A percentile compares a stretch with the other conserved stretches of the same genome.
Evolutionary conservation across 805 yeast genomes (phyloP).

Genomic region (Candida manassasensis): DNA sequence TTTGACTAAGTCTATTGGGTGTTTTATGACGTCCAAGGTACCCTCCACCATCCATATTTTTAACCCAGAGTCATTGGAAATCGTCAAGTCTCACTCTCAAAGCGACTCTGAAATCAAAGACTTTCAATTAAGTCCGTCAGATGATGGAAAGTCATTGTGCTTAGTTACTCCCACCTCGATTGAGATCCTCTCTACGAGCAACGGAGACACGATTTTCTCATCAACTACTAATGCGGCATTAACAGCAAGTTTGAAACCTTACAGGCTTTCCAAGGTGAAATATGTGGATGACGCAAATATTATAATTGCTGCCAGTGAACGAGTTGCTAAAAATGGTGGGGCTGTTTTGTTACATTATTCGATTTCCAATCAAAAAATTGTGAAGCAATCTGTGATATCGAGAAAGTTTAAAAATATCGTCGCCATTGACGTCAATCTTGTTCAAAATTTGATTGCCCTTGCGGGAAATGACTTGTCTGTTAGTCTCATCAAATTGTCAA

Average conservation of each 20-base stretch:
- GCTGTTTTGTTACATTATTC: constrained; percentile 45
- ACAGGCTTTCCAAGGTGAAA: constrained; percentile 39
- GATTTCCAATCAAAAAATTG: constrained; percentile 35
- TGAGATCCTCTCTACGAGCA: constrained; percentile 45
- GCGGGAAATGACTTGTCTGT: constrained; percentile 69
- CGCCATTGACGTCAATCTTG: constrained; percentile 43
- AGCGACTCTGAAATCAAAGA: constrained; percentile 55
- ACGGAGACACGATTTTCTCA: constrained; percentile 36
- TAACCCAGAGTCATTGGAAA: constrained; percentile 50
- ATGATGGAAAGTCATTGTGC: constrained; percentile 58
- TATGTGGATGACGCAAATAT: constrained; percentile 33
- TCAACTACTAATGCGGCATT: constrained; percentile 17
- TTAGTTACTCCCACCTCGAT: constrained; percentile 55
- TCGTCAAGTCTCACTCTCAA: constrained; percentile 48
- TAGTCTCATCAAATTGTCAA: constrained; percentile 47
- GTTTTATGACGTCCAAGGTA: constrained; percentile 59
- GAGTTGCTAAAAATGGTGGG: constrained; percentile 33
- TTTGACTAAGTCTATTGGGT: constrained; percentile 59
- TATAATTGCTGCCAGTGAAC: constrained; percentile 28
- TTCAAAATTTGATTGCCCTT: constrained; percentile 44
- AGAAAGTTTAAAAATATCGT: constrained; percentile 52
- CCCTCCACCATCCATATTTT: constrained; percentile 65
- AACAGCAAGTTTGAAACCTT: constrained; percentile 18
- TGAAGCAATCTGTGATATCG: constrained; percentile 39
- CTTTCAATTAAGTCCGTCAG: constrained; percentile 53